Base-by-base conservation (phyloP, 371 early-diverging fungal genomes). In the Mortierella sp. region DNA sequence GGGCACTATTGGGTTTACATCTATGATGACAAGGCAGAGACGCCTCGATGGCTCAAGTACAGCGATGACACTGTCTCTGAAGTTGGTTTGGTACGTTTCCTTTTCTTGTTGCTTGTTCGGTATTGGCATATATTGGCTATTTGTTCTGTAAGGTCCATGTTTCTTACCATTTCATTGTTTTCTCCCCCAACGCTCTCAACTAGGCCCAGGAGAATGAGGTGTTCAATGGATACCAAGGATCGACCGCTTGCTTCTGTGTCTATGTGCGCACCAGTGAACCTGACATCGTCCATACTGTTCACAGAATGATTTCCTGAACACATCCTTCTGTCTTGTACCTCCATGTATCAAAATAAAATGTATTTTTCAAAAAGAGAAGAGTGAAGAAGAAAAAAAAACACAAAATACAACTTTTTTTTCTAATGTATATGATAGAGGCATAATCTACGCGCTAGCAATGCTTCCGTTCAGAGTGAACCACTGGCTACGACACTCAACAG, bases 1-100 rank as follows among this genome's bases (percentile, higher is more conserved):
- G 98, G 97, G 1, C 98, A 98, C 81, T 98, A 98, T 79, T 97
- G 96, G 95, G 91, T 95, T 10, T 96, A 95, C 75, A 92, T 98
- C 31, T 89, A 91, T 8, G 96, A 98, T 44, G 79, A 83, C 26
- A 71, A 73, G 31, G 90, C 90, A 43, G 87, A 88, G 40, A 69
- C 87, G 26, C 78, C 90, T 10, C 90, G 93, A 69, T 97, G 98
- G 97, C 90, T 96, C 80, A 94, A 95, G 75, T 97, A 94, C 77
- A 96, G 97, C 81, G 98, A 97, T 76, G 92, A 94, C 5, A 16
- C 82, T 16, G 95, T 97, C 0, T 90, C 93, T 3, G 94, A 92
- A 85, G 94, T 94, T 37, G 77, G 74, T 6, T 6, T 59, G 75
- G 74, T 83, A 80, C 31, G 75, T 74, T 0, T 31, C 24, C 2